A percentile compares a stretch with the other conserved stretches of the same genome.
These are phyloP conservation scores for Schizothecium vesticola DNA, from an alignment of 495 filamentous ascomycete species.

Conservation along the genomic window DNA sequence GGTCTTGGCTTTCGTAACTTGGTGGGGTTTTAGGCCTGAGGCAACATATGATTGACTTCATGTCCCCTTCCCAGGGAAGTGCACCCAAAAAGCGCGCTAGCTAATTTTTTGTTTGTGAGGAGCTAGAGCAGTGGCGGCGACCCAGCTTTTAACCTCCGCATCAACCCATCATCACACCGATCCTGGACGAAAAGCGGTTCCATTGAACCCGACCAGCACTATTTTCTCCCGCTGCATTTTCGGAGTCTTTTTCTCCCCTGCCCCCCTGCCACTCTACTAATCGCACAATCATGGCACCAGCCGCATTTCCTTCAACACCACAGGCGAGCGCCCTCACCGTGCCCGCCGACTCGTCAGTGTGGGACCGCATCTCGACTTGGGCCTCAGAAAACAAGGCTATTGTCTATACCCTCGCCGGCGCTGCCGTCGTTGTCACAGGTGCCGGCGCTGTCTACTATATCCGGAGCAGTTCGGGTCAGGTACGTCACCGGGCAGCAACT, in stretches of 20 bases:
- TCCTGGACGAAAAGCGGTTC: neutral
- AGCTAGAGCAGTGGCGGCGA: slow-evolving; percentile 8
- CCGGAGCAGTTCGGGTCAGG: slow-evolving; percentile 36
- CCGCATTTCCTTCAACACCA: slow-evolving; percentile 36
- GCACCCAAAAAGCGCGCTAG: slow-evolving; percentile 5
- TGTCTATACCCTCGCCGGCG: slow-evolving; percentile 92
- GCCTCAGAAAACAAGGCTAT: slow-evolving; percentile 90
- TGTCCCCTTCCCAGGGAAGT: neutral
- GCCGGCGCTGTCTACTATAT: slow-evolving; percentile 92
- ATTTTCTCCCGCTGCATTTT: neutral
- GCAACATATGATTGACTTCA: neutral
- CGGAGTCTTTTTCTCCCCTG: slow-evolving; percentile 1
- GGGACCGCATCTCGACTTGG: slow-evolving; percentile 88
- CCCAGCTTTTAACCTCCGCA: slow-evolving; percentile 24
- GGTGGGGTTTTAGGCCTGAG: neutral
- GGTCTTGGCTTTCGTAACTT: slow-evolving; percentile 2
- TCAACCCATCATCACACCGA: slow-evolving; percentile 3
- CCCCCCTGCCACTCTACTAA: slow-evolving; percentile 1
- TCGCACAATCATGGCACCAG: slow-evolving; percentile 34
- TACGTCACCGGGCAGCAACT: neutral
- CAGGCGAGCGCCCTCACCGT: slow-evolving; percentile 32
- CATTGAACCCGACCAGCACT: neutral
- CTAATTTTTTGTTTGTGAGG: slow-evolving; percentile 17
- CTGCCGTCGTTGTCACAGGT: slow-evolving; percentile 82
- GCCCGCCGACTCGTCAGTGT: slow-evolving; percentile 59